A percentile compares a stretch with the other conserved stretches of the same genome.
These are phyloP conservation scores for Anthoceros angustus DNA, from an alignment of 225 moss, liverwort and hornwort species.

Conservation along the genomic window DNA sequence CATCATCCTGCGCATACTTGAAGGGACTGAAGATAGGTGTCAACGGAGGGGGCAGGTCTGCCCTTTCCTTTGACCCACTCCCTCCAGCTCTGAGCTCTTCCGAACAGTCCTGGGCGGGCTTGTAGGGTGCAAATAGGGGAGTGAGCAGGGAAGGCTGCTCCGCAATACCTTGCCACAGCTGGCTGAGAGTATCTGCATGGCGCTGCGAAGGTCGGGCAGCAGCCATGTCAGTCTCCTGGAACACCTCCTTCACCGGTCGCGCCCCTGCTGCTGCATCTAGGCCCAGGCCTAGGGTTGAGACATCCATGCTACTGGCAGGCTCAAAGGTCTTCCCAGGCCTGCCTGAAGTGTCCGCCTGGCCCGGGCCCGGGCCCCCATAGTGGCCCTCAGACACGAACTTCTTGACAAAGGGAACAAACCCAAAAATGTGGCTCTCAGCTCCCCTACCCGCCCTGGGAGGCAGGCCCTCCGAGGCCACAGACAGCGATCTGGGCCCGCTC, in stretches of 20 bases:
- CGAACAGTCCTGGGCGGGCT: neutral
- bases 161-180: neutral
- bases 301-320: neutral
- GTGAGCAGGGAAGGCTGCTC: neutral
- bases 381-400: neutral
- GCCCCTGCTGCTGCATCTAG: neutral
- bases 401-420: neutral
- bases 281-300: too few relatives aligned
- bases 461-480: neutral
- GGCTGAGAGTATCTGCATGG: neutral
- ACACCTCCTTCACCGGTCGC: neutral
- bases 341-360: neutral
- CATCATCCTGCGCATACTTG: constrained; percentile 1
- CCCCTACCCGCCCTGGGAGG: neutral
- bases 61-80: neutral
- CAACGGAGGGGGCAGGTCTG: neutral
- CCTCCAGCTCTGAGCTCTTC: neutral
- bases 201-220: neutral
- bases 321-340: neutral
- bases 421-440: neutral
- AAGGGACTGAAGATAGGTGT: neutral
- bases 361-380: neutral
- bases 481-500: neutral
- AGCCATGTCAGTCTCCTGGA: neutral
- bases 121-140: neutral